Percentiles rank a stretch among this genome's conserved stretches.
These are phyloP conservation scores for Microglena sp. DNA, from an alignment of 139 green algal species.

Conservation along the genomic window DNA sequence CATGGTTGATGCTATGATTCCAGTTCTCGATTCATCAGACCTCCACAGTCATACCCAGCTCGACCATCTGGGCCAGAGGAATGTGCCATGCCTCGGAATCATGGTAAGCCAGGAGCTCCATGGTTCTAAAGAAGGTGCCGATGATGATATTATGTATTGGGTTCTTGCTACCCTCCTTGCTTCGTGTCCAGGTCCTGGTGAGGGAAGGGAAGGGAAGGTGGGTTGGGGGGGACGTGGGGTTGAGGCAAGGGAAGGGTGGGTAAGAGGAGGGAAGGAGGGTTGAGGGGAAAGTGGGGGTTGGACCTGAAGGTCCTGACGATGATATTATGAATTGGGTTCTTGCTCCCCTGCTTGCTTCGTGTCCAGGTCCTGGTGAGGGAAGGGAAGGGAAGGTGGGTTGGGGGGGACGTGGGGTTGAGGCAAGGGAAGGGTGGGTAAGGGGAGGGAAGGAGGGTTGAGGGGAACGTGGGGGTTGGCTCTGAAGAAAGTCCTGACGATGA, in stretches of 20 bases:
- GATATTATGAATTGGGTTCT: not conserved
- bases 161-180: not conserved
- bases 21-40: too few relatives aligned
- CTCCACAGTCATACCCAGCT: conserved; percentile 22
- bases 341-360: not conserved
- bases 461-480: too few relatives aligned
- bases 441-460: too few relatives aligned
- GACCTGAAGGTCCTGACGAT: not conserved
- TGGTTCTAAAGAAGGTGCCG: conserved; percentile 8
- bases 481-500: conserved; percentile 2
- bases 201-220: not conserved
- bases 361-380: not conserved
- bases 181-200: conserved; percentile 2
- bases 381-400: not conserved
- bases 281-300: too few relatives aligned
- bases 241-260: not conserved
- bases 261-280: too few relatives aligned
- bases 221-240: not conserved
- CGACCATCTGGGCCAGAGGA: conserved; percentile 15
- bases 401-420: not conserved
- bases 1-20: too few relatives aligned
- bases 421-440: too few relatives aligned
- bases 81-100: conserved; percentile 22
- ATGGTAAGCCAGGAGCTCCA: conserved; percentile 13
- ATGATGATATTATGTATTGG: not conserved